phyloP scores from a whole-genome alignment of 2,329 filamentous ascomycete genomes.

The Talaromyces sp. region DNA sequence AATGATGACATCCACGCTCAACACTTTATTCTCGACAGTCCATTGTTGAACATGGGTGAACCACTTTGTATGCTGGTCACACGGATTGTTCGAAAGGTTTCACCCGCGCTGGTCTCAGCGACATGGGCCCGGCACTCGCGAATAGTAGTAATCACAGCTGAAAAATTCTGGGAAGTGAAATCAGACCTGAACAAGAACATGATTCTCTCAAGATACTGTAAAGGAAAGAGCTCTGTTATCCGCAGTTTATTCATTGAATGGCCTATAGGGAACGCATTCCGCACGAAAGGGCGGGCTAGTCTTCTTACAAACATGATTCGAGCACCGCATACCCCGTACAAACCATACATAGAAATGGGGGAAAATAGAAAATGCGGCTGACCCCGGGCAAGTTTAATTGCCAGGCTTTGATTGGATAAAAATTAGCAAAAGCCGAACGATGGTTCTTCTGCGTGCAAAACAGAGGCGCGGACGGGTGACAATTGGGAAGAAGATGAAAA shows the following conservation, averaged over 20 bases:
- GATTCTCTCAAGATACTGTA: neutral
- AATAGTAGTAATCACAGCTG: neutral
- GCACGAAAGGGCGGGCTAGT: neutral
- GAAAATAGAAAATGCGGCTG: neutral
- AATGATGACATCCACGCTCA: neutral
- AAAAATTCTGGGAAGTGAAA: neutral
- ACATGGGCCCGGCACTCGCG: neutral
- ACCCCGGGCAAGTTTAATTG: neutral
- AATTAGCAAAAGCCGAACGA: neutral
- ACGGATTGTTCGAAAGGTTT: neutral
- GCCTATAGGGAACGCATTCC: neutral
- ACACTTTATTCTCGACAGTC: neutral
- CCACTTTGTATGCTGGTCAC: neutral
- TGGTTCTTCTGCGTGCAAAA: neutral
- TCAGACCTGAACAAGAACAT: neutral
- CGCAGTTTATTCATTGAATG: neutral
- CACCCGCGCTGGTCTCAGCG: neutral
- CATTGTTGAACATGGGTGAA: neutral
- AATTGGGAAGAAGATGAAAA: neutral
- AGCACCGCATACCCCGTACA: neutral
- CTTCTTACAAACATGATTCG: no score
- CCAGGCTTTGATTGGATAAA: neutral
- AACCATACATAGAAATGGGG: neutral
- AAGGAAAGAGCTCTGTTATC: neutral
- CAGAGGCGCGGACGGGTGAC: neutral